Conservation (phyloP, 352 stramenopile genomes). For the Peronospora farinosa region DNA sequence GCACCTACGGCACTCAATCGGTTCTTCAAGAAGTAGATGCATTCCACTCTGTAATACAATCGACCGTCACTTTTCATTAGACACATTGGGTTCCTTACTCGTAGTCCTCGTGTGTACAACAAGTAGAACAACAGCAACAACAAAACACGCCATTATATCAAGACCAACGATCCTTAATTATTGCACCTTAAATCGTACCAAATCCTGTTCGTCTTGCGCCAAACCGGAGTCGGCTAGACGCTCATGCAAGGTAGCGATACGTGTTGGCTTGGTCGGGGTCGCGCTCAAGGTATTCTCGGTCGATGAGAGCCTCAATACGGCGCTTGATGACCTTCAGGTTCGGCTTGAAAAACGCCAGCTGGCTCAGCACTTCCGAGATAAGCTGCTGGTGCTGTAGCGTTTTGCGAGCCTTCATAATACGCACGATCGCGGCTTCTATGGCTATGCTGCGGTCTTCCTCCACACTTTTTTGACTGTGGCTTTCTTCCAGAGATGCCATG, state of each 20-base stretch:
- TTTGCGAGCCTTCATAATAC: conserved; percentile 99
- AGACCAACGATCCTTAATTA: conserved; percentile 23
- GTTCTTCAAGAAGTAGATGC: conserved; percentile 82
- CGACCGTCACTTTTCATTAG: conserved; percentile 17
- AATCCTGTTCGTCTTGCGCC: conserved; percentile 11
- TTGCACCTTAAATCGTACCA: conserved; percentile 21
- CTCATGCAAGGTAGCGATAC: conserved; percentile 94
- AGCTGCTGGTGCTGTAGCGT: conserved; percentile 97
- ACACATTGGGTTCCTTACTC: conserved; percentile 4
- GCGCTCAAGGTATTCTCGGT: conserved; percentile 97
- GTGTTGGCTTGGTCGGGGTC: conserved; percentile 92
- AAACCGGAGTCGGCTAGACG: conserved; percentile 11
- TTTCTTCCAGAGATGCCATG: conserved; percentile 97
- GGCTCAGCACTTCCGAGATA: conserved; percentile 95
- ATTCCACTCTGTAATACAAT: conserved; percentile 27
- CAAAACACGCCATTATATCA: conserved; percentile 3
- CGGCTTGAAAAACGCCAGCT: conserved; percentile 97
- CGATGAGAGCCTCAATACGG: conserved; percentile 96
- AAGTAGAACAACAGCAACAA: neutral
- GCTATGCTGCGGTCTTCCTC: conserved; percentile 95
- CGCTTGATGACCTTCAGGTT: conserved; percentile 97
- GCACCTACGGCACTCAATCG: conserved; percentile 77
- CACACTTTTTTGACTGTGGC: conserved; percentile 96
- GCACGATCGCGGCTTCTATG: conserved; percentile 99
- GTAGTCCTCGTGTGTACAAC: neutral